phyloP scores from a whole-genome alignment of 2,329 filamentous ascomycete genomes.

The Fusarium tanahbumbuense region DNA sequence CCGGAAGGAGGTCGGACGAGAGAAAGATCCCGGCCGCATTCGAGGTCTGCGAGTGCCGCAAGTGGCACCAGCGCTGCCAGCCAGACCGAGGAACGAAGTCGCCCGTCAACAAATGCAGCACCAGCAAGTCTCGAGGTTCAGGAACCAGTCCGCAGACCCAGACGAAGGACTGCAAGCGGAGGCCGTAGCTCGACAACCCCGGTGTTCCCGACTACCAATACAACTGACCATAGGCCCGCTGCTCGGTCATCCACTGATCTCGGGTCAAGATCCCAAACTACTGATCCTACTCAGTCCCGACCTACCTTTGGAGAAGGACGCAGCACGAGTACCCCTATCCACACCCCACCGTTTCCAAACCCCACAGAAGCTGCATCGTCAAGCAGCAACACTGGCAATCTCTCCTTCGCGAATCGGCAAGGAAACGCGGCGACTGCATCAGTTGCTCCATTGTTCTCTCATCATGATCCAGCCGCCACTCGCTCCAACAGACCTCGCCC shows the following conservation, averaged over 20 bases:
- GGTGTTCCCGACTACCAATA: constrained; percentile 54
- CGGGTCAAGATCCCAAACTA: constrained; percentile 55
- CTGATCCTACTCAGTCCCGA: constrained; percentile 53
- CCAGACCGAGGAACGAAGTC: constrained; percentile 60
- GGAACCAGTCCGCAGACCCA: constrained; percentile 47
- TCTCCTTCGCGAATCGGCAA: constrained; percentile 55
- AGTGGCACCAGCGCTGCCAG: constrained; percentile 56
- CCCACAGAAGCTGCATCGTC: constrained; percentile 38
- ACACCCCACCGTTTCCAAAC: constrained; percentile 43
- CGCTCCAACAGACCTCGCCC: constrained; percentile 50
- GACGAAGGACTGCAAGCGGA: constrained; percentile 65
- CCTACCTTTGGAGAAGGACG: constrained; percentile 57
- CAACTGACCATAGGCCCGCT: constrained; percentile 61
- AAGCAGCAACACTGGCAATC: constrained; percentile 37
- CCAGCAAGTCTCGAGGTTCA: constrained; percentile 49
- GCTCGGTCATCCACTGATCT: constrained; percentile 76
- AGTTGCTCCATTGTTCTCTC: constrained; percentile 19
- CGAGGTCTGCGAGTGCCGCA: constrained; percentile 59
- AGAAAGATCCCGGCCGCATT: constrained; percentile 56
- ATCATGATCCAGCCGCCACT: constrained; percentile 39
- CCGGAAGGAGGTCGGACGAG: constrained; percentile 44
- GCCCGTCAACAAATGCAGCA: constrained; percentile 57
- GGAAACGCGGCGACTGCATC: constrained; percentile 34
- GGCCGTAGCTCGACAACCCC: constrained; percentile 67
- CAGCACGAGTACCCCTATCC: constrained; percentile 55